Evolutionary conservation across 352 stramenopile species (phyloP).

Genomic region (Phytophthora chlamydospora): DNA sequence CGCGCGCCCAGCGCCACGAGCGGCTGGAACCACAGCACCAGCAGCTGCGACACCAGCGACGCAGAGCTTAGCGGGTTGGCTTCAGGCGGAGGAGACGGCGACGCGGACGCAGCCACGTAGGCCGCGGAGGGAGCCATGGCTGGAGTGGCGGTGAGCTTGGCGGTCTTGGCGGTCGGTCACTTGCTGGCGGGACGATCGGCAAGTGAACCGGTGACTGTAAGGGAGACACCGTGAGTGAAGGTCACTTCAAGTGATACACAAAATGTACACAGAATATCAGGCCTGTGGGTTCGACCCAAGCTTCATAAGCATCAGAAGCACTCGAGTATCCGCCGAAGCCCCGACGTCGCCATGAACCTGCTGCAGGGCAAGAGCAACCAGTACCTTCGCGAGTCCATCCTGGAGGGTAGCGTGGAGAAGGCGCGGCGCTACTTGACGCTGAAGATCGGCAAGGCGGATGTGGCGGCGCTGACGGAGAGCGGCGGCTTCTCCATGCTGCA

Average conservation of each 20-base stretch:
- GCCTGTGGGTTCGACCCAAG: no score
- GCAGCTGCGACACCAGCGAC: slow-evolving; percentile 34
- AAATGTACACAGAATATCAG: slow-evolving; percentile 22
- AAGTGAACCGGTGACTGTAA: no score
- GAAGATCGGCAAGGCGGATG: slow-evolving; percentile 85
- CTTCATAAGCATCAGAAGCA: neutral
- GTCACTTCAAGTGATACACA: slow-evolving; percentile 13
- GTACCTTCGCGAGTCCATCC: slow-evolving; percentile 83
- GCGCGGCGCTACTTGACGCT: slow-evolving; percentile 80
- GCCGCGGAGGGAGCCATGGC: slow-evolving; percentile 1
- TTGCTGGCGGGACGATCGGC: no score
- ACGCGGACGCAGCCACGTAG: slow-evolving; percentile 22
- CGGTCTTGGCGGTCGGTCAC: no score
- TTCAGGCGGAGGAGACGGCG: slow-evolving; percentile 3
- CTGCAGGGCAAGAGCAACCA: slow-evolving; percentile 89
- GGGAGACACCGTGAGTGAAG: slow-evolving; percentile 2
- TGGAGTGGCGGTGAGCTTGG: neutral
- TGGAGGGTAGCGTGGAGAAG: slow-evolving; percentile 85
- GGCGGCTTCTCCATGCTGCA: slow-evolving; percentile 86
- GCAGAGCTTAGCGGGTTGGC: slow-evolving; percentile 31
- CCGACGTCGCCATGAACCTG: slow-evolving; percentile 61
- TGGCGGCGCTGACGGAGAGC: slow-evolving; percentile 77
- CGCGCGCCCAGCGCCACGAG: slow-evolving; percentile 39
- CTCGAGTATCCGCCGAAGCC: neutral
- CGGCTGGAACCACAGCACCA: slow-evolving; percentile 38